phyloP scores from a whole-genome alignment of 371 early-diverging fungal genomes.

The Syncephalastrum monosporum region DNA sequence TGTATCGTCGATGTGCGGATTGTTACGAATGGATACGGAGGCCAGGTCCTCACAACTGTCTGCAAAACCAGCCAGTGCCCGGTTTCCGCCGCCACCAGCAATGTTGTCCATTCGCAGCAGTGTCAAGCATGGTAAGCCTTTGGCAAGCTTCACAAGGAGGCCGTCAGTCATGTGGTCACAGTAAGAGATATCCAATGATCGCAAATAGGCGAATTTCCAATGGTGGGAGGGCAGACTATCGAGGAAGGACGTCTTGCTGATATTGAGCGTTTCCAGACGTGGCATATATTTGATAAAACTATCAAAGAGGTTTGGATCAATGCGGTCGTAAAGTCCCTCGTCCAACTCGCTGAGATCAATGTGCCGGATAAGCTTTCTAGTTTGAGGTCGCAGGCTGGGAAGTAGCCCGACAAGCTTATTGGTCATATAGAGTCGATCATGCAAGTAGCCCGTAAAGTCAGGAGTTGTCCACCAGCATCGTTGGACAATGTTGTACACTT shows the following conservation, averaged over 20 bases:
- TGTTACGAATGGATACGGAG: conserved; percentile 21
- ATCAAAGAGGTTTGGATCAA: conserved; percentile 27
- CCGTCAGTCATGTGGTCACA: conserved; percentile 30
- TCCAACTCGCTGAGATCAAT: conserved; percentile 25
- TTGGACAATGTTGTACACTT: conserved; percentile 2
- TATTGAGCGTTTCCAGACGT: conserved; percentile 16
- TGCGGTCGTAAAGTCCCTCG: conserved; percentile 30
- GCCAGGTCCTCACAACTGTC: conserved; percentile 21
- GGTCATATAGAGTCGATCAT: conserved; percentile 22
- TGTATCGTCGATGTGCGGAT: conserved; percentile 23
- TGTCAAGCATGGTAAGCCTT: conserved; percentile 18
- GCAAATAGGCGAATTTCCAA: conserved; percentile 18
- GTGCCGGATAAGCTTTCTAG: conserved; percentile 9
- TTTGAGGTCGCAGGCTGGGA: conserved; percentile 11
- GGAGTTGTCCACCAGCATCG: conserved; percentile 17
- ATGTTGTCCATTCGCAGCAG: conserved; percentile 19
- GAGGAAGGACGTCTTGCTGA: conserved; percentile 20
- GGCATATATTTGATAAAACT: conserved; percentile 14
- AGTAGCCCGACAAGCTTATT: conserved; percentile 24
- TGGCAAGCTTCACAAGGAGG: conserved; percentile 27
- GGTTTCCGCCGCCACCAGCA: conserved; percentile 14
- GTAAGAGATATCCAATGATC: conserved; percentile 24
- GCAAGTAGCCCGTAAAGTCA: conserved; percentile 15
- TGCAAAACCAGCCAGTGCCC: conserved; percentile 31
- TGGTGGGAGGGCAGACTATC: conserved; percentile 10